A percentile compares a stretch with the other conserved stretches of the same genome.
Evolutionary conservation across 345 rosid genomes (phyloP).

Genomic region (Adansonia digitata): DNA sequence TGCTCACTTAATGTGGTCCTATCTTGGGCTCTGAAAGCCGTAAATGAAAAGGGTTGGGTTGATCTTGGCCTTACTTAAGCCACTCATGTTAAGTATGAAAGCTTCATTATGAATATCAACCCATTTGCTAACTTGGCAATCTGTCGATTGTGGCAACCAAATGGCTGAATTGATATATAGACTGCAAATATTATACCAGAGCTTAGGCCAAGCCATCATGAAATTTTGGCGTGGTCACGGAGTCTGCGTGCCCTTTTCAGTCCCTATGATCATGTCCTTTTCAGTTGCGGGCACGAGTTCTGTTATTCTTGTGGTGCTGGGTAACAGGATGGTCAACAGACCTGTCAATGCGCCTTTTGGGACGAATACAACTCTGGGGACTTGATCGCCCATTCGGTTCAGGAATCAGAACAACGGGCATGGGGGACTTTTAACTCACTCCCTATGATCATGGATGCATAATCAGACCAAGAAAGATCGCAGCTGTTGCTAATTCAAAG

Average conservation of each 20-base stretch:
- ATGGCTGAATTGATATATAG: no score
- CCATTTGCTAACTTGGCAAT: no score
- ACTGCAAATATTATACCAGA: no score
- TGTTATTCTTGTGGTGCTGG: slow-evolving; percentile 91
- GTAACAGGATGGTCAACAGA: slow-evolving; percentile 63
- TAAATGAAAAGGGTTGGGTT: background rate
- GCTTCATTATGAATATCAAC: no score
- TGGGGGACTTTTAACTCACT: slow-evolving; percentile 85
- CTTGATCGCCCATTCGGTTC: slow-evolving; percentile 41
- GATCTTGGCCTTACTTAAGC: background rate
- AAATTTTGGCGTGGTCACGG: no score
- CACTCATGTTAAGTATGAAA: background rate
- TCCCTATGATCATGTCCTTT: no score
- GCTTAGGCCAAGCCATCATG: no score
- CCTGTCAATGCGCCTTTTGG: no score
- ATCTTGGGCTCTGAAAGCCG: background rate
- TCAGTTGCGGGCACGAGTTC: no score
- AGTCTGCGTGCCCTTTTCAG: no score
- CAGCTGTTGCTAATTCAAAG: slow-evolving; percentile 84
- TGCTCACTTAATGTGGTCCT: no score
- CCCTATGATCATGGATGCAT: slow-evolving; percentile 83
- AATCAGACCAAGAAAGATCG: slow-evolving; percentile 91
- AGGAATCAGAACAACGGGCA: slow-evolving; percentile 92
- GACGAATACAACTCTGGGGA: slow-evolving; percentile 65
- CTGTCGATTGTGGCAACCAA: no score